Conservation (phyloP, 805 yeast genomes). For the Candida succiphila region DNA sequence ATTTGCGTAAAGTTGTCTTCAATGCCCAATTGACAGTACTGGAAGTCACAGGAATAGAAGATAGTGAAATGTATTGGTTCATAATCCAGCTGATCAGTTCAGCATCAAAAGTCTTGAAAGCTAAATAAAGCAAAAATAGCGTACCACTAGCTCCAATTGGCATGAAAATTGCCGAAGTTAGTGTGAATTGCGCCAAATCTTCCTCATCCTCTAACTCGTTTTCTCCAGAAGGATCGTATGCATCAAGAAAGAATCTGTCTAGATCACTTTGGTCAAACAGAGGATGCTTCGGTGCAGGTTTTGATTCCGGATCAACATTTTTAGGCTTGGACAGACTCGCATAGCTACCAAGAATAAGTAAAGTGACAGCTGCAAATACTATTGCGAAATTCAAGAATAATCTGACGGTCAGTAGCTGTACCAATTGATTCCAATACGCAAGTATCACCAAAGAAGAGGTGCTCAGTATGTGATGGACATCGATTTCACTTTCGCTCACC, state of each 20-base stretch:
- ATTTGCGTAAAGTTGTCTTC: conserved; percentile 18
- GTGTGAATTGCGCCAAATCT: conserved; percentile 9
- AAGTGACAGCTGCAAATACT: too few species aligned
- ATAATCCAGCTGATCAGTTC: conserved; percentile 23
- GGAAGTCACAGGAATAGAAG: conserved; percentile 24
- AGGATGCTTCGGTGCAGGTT: conserved; percentile 26
- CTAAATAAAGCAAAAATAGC: conserved; percentile 29
- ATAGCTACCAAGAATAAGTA: conserved; percentile 25
- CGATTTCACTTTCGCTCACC: too few species aligned
- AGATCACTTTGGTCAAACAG: conserved; percentile 32
- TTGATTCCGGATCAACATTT: conserved; percentile 17
- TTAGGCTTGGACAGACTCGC: conserved; percentile 21
- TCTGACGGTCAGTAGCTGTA: too few species aligned
- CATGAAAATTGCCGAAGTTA: conserved; percentile 25
- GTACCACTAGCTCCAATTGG: conserved; percentile 34
- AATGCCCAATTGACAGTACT: conserved; percentile 18
- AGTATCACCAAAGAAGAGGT: too few species aligned
- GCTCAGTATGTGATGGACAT: too few species aligned
- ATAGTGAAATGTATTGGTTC: conserved; percentile 24
- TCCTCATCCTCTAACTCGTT: conserved; percentile 6
- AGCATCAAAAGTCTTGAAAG: conserved; percentile 22
- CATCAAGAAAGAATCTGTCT: too few species aligned
- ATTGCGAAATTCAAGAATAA: too few species aligned
- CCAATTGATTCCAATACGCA: too few species aligned
- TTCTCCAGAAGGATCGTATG: too few species aligned